Conservation (phyloP, 2,329 filamentous ascomycete species). For the Colletotrichum australisinense region DNA sequence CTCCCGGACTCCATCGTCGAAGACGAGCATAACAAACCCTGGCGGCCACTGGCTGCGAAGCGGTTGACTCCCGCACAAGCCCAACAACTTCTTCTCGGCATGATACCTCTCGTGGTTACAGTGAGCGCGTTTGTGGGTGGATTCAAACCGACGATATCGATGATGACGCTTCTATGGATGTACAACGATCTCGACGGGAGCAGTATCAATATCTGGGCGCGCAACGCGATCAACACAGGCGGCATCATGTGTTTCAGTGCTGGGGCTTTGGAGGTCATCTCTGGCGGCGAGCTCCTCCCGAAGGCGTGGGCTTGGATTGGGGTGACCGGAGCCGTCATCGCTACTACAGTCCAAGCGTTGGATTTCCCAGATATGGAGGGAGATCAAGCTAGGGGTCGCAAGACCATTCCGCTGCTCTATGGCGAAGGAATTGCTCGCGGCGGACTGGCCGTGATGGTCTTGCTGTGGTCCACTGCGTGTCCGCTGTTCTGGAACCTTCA, state of each 20-base stretch:
- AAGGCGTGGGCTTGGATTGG: constrained; percentile 38
- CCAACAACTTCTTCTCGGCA: constrained; percentile 38
- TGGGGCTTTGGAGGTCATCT: constrained; percentile 39
- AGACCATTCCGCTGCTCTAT: constrained; percentile 42
- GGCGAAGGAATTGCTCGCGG: constrained; percentile 38
- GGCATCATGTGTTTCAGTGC: constrained; percentile 44
- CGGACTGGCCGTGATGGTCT: constrained; percentile 35
- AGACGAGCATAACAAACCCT: constrained; percentile 46
- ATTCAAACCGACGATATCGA: constrained; percentile 36
- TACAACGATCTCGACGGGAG: constrained; percentile 46
- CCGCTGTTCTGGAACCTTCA: neutral
- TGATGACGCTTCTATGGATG: constrained; percentile 43
- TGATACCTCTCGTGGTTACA: constrained; percentile 37
- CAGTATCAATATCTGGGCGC: constrained; percentile 35
- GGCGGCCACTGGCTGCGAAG: constrained; percentile 42
- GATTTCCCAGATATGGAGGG: constrained; percentile 42
- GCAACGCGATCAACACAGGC: constrained; percentile 43
- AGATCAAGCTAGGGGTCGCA: constrained; percentile 40
- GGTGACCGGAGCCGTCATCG: constrained; percentile 38
- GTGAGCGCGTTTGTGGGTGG: constrained; percentile 33
- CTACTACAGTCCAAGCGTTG: constrained; percentile 44
- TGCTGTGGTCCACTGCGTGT: constrained; percentile 12
- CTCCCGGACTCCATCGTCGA: constrained; percentile 39
- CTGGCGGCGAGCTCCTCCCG: constrained; percentile 18
- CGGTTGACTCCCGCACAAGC: constrained; percentile 41